Evolutionary conservation across 768 basidiomycete species (phyloP).

Genomic region (Russula sp.): DNA sequence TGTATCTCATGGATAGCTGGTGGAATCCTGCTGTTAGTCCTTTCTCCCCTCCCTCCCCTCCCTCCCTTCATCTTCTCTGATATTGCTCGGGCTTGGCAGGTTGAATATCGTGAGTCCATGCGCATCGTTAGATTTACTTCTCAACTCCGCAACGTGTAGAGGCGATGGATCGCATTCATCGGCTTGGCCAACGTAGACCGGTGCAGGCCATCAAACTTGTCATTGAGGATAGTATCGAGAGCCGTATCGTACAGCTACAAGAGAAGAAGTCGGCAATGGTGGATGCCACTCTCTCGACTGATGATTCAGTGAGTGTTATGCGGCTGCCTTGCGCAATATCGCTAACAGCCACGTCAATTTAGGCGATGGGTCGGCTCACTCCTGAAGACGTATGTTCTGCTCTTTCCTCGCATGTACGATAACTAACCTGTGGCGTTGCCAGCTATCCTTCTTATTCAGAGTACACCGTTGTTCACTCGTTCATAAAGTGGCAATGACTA

Average conservation of each 20-base stretch:
- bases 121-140: background rate
- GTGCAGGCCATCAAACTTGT: slow-evolving; percentile 92
- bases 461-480: slow-evolving; percentile 28
- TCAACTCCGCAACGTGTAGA: slow-evolving; percentile 40
- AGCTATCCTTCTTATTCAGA: slow-evolving; percentile 45
- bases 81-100: slow-evolving; percentile 33
- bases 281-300: slow-evolving; percentile 76
- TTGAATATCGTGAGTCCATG: slow-evolving; percentile 66
- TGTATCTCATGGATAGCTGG: slow-evolving; percentile 97
- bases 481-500: background rate
- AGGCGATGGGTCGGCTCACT: slow-evolving; percentile 92
- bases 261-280: slow-evolving; percentile 98
- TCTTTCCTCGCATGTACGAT: background rate
- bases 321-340: background rate
- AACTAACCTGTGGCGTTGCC: slow-evolving; percentile 12
- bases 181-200: slow-evolving; percentile 90
- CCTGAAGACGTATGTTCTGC: slow-evolving; percentile 53
- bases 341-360: slow-evolving; percentile 17
- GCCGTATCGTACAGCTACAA: slow-evolving; percentile 93
- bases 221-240: slow-evolving; percentile 94
- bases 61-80: background rate
- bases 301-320: slow-evolving; percentile 56
- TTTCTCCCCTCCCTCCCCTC: background rate
- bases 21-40: slow-evolving; percentile 87
- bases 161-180: slow-evolving; percentile 97